Evolutionary conservation across 108 stramenopile species (phyloP).

Genomic region (Pseudonitzschia pungens): DNA sequence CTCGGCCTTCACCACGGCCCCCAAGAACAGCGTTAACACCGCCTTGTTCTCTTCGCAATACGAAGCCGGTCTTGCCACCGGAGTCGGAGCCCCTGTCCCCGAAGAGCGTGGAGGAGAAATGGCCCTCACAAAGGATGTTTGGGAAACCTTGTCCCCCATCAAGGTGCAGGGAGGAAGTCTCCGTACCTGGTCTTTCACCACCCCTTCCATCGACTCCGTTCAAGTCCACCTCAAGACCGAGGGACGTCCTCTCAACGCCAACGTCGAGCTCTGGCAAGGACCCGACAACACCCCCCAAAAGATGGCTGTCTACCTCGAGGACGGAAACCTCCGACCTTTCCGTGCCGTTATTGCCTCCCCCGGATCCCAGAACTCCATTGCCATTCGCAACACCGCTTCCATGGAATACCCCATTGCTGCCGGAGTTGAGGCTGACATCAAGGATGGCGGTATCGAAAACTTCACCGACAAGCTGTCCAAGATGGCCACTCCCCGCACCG

Average conservation of each 20-base stretch:
- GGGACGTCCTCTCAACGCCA: constrained; percentile 80
- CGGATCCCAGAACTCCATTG: constrained; percentile 73
- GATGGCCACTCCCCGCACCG: constrained; percentile 54
- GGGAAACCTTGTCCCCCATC: constrained; percentile 55
- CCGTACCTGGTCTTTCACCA: constrained; percentile 69
- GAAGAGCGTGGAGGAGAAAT: constrained; percentile 51
- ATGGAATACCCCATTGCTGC: constrained; percentile 78
- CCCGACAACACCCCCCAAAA: constrained; percentile 82
- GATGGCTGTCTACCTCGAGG: constrained; percentile 81
- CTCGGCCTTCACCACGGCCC: constrained; percentile 42
- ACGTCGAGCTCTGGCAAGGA: constrained; percentile 74
- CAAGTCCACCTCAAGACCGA: constrained; percentile 78
- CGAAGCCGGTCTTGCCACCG: constrained; percentile 48
- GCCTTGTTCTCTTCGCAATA: constrained; percentile 53
- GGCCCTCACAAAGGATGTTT: constrained; percentile 51
- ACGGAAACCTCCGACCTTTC: constrained; percentile 76
- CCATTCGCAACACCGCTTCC: constrained; percentile 75
- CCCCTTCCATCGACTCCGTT: constrained; percentile 59
- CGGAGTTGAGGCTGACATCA: constrained; percentile 46
- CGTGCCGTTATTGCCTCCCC: constrained; percentile 73
- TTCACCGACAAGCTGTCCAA: constrained; percentile 32
- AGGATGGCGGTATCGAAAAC: constrained; percentile 37
- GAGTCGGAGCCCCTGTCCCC: constrained; percentile 30
- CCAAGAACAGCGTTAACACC: constrained; percentile 56
- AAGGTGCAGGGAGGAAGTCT: constrained; percentile 80